Evolutionary conservation across 495 filamentous ascomycete species (phyloP).

Genomic region (Trichoderma virens): DNA sequence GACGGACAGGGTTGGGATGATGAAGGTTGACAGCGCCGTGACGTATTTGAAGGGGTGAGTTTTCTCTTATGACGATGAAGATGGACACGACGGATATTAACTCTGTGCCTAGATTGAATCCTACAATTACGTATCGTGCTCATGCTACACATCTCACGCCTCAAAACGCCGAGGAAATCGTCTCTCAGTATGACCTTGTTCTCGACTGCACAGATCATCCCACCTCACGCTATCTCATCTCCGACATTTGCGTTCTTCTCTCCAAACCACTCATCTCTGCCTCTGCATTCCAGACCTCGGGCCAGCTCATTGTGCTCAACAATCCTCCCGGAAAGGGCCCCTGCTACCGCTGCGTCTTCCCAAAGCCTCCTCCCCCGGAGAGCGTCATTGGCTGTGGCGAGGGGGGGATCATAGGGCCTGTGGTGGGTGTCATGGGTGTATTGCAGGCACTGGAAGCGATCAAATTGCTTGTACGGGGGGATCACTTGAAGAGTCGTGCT

Average conservation of each 20-base stretch:
- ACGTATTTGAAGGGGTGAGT: slow-evolving; percentile 53
- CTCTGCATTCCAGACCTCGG: slow-evolving; percentile 76
- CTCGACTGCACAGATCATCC: slow-evolving; percentile 95
- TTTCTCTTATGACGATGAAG: slow-evolving; percentile 19
- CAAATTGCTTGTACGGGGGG: slow-evolving; percentile 56
- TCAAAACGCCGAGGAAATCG: slow-evolving; percentile 54
- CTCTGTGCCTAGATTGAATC: slow-evolving; percentile 51
- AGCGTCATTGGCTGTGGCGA: slow-evolving; percentile 79
- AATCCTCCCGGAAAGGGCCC: slow-evolving; percentile 57
- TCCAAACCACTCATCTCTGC: slow-evolving; percentile 79
- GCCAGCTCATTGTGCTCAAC: slow-evolving; percentile 82
- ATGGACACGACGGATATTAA: too few species aligned
- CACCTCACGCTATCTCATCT: slow-evolving; percentile 84
- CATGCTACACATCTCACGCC: slow-evolving; percentile 56
- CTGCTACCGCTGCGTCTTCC: slow-evolving; percentile 92
- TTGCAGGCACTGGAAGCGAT: slow-evolving; percentile 85
- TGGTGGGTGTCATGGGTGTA: slow-evolving; percentile 91
- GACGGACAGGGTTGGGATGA: slow-evolving; percentile 59
- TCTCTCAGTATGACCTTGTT: slow-evolving; percentile 67
- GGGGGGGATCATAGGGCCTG: slow-evolving; percentile 83
- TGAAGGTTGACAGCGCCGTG: slow-evolving; percentile 76
- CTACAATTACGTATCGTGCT: slow-evolving; percentile 52
- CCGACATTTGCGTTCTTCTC: slow-evolving; percentile 75
- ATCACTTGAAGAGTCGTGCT: slow-evolving; percentile 11
- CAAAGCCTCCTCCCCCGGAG: slow-evolving; percentile 71